Base-by-base conservation (phyloP, 2,329 filamentous ascomycete species). In the Aspergillus carbonarius region DNA sequence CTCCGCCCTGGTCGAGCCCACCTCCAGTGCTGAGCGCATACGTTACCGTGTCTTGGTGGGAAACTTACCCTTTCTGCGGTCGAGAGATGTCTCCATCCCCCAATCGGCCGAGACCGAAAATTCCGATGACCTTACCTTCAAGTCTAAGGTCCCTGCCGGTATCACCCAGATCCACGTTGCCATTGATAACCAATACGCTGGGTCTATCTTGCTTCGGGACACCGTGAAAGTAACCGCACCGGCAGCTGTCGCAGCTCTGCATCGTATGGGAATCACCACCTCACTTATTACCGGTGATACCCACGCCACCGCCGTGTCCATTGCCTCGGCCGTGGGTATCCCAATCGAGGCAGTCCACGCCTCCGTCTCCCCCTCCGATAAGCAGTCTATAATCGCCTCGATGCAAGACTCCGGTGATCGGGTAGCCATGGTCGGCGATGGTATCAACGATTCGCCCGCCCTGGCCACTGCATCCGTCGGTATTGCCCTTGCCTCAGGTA, bases 401-500 rank as follows among this genome's bases (percentile, higher is more conserved):
- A 83, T 98, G 17, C 92, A 97, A 77, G 80, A 82, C 0, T 76
- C 82, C 52, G 92, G 92, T 60, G 85, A 92, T 67, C 81, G 89
- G 51, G 91, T 98, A 25, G 95, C 91, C 66, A 99, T 99, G 95
- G 93, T 98, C 13, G 93, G 95, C 54, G 95, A 99, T 74, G 95
- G 95, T 42, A 97, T 99, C 83, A 99, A 99, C 76, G 95, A 99
- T 79, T 96, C 92, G 0, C 95, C 95, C 0, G 95, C 95, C 0
- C 85, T 99, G 10, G 95, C 92, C 0, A 96, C 92, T 0, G 93
- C 95, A 10, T 88, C 96, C 66, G 87, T 98, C 27, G 95, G 95
- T 63, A 96, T 99, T 66, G 93, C 93, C 58, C 91, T 99, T 76
- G 85, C 91, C 5, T 92, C 88, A 7, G 95, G 95, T 57, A 98